Evolutionary conservation across 441 rosid species (phyloP).

Genomic region (Pelargonium myrrhifolium): DNA sequence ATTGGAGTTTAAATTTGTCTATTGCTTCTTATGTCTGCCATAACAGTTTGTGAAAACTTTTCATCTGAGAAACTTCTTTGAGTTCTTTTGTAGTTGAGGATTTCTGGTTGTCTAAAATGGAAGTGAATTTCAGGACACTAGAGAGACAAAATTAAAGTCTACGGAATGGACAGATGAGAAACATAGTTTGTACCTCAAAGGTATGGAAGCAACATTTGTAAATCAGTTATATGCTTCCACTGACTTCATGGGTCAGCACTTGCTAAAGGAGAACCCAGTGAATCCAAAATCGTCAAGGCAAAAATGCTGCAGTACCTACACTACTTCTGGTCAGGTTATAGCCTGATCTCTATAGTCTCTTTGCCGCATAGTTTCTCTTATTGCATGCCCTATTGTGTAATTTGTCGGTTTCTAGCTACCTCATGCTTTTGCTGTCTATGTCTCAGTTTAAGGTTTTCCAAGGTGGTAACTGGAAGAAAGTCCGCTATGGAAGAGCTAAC

Average conservation of each 20-base stretch:
- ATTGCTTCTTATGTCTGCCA: neutral
- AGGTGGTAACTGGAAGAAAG: constrained; percentile 44
- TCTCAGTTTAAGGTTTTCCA: constrained; percentile 35
- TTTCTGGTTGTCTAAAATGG: constrained; percentile 17
- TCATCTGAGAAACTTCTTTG: neutral
- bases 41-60: neutral
- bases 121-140: constrained; percentile 30
- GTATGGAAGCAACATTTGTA: constrained; percentile 26
- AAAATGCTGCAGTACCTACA: constrained; percentile 3
- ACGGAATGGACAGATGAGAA: constrained; percentile 29
- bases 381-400: neutral
- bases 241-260: constrained; percentile 17
- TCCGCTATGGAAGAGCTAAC: constrained; percentile 33
- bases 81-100: neutral
- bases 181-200: constrained; percentile 25
- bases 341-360: neutral
- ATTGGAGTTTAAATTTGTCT: neutral
- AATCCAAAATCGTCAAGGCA: constrained; percentile 20
- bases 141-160: constrained; percentile 20
- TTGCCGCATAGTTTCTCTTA: neutral
- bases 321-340: constrained; percentile 37
- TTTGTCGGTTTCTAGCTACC: constrained; percentile 6
- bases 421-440: neutral
- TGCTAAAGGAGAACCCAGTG: constrained; percentile 11
- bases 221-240: constrained; percentile 23